Evolutionary conservation across 768 basidiomycete genomes (phyloP).

Genomic region (Lentinula sp.): DNA sequence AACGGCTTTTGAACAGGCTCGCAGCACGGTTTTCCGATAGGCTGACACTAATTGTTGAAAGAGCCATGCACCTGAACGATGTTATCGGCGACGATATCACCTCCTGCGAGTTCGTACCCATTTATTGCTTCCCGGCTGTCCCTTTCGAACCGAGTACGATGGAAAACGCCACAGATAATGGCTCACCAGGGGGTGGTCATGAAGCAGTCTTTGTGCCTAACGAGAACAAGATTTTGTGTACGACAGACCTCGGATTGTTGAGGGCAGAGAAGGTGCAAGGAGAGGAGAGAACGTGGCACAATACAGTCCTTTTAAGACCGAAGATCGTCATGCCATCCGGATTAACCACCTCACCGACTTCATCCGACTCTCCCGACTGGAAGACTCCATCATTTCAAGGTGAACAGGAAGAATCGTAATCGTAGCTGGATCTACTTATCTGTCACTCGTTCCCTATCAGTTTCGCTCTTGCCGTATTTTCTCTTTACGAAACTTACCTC

Average conservation of each 20-base stretch:
- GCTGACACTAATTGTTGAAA: constrained; percentile 33
- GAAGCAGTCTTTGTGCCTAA: not conserved
- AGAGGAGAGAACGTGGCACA: constrained; percentile 40
- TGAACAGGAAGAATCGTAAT: not conserved
- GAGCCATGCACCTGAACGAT: constrained; percentile 46
- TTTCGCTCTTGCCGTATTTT: not conserved
- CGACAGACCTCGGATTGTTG: constrained; percentile 49
- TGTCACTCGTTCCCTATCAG: not conserved
- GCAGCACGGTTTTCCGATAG: constrained; percentile 35
- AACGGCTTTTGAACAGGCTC: constrained; percentile 31
- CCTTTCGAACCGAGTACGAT: constrained; percentile 33
- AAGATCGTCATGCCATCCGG: constrained; percentile 46
- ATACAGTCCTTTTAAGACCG: constrained; percentile 42
- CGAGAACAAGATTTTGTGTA: constrained; percentile 36
- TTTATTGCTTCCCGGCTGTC: constrained; percentile 36
- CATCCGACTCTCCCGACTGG: not conserved
- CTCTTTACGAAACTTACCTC: not conserved
- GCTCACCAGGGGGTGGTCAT: not conserved
- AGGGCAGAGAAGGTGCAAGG: constrained; percentile 31
- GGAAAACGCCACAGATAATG: constrained; percentile 35
- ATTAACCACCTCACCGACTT: constrained; percentile 10
- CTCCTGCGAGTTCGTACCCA: constrained; percentile 48
- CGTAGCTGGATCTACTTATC: not conserved
- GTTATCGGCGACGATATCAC: constrained; percentile 55
- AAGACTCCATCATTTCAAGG: not conserved